A percentile compares a stretch with the other conserved stretches of the same genome.
These are phyloP conservation scores for Fusarium gaditjirri DNA, from an alignment of 2,329 filamentous ascomycete genomes.

Conservation along the genomic window DNA sequence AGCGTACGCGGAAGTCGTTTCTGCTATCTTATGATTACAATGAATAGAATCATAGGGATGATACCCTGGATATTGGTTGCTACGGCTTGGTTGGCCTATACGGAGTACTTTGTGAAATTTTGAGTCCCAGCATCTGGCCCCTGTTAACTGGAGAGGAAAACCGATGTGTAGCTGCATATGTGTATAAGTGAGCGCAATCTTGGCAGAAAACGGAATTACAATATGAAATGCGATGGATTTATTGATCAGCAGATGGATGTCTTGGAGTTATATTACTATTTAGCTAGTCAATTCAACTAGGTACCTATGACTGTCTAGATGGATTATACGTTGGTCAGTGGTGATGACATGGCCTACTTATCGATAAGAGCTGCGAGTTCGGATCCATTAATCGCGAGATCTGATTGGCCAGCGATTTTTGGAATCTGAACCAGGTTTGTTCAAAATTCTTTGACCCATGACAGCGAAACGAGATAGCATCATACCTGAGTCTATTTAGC, in stretches of 20 bases:
- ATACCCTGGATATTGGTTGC: slow-evolving; percentile 35
- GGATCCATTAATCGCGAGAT: neutral
- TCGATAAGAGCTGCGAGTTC: slow-evolving; percentile 51
- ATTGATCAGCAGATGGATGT: neutral
- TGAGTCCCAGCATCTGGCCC: neutral
- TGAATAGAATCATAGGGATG: slow-evolving; percentile 40
- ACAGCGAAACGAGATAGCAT: slow-evolving; percentile 42
- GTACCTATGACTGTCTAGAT: neutral
- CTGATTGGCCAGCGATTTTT: slow-evolving; percentile 27
- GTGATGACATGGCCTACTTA: slow-evolving; percentile 26
- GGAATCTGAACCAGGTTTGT: slow-evolving; percentile 19
- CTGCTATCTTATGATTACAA: slow-evolving; percentile 41
- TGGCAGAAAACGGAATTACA: neutral
- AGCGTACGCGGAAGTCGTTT: slow-evolving; percentile 29
- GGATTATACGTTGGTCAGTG: neutral
- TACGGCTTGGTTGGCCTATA: neutral
- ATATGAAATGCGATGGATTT: neutral
- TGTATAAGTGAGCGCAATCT: neutral
- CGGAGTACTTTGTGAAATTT: neutral
- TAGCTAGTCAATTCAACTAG: neutral
- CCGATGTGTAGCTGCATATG: neutral
- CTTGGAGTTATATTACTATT: neutral
- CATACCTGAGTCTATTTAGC: slow-evolving; percentile 29
- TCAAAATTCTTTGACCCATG: slow-evolving; percentile 40
- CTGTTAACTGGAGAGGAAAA: neutral